A percentile compares a stretch with the other conserved stretches of the same genome.
Evolutionary conservation across 2,329 filamentous ascomycete genomes (phyloP).

Genomic region (Phyllosticta ampelicida): DNA sequence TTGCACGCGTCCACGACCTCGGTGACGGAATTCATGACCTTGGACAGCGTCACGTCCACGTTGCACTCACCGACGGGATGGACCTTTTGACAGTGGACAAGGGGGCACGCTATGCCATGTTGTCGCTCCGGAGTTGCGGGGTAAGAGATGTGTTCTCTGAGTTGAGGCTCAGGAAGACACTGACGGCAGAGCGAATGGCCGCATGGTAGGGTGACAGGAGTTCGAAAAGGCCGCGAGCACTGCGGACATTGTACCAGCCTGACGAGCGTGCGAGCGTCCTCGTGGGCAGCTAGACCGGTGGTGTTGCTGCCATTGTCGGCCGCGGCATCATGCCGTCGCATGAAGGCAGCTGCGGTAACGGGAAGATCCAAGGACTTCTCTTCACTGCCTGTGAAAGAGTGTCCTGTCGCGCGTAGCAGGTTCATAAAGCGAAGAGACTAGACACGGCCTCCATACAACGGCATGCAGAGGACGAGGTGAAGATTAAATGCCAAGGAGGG

Average conservation of each 20-base stretch:
- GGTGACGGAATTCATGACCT: conserved; percentile 50
- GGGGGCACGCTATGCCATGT: conserved; percentile 65
- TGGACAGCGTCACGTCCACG: conserved; percentile 64
- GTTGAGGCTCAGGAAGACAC: conserved; percentile 59
- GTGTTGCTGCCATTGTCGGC: conserved; percentile 22
- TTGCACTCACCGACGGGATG: conserved; percentile 70
- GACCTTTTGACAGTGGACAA: conserved; percentile 53
- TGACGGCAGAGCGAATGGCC: conserved; percentile 64
- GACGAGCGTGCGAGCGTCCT: conserved; percentile 53
- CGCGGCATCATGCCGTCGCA: conserved; percentile 29
- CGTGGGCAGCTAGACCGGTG: conserved; percentile 36
- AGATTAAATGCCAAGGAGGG: background rate
- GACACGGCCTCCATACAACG: conserved; percentile 3
- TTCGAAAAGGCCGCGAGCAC: conserved; percentile 57
- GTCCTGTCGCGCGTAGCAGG: conserved; percentile 23
- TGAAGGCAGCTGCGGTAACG: conserved; percentile 26
- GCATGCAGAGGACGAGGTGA: background rate
- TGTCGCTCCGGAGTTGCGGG: conserved; percentile 56
- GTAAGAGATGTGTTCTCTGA: conserved; percentile 64
- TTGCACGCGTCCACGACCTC: conserved; percentile 38
- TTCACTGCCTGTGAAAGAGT: conserved; percentile 22
- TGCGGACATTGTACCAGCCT: conserved; percentile 66
- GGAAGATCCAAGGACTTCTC: conserved; percentile 23
- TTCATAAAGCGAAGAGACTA: conserved; percentile 23
- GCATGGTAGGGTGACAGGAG: conserved; percentile 70